A percentile compares a stretch with the other conserved stretches of the same genome.
These are phyloP conservation scores for Fraxinus velutina DNA, from an alignment of 305 asterid species.

Conservation along the genomic window DNA sequence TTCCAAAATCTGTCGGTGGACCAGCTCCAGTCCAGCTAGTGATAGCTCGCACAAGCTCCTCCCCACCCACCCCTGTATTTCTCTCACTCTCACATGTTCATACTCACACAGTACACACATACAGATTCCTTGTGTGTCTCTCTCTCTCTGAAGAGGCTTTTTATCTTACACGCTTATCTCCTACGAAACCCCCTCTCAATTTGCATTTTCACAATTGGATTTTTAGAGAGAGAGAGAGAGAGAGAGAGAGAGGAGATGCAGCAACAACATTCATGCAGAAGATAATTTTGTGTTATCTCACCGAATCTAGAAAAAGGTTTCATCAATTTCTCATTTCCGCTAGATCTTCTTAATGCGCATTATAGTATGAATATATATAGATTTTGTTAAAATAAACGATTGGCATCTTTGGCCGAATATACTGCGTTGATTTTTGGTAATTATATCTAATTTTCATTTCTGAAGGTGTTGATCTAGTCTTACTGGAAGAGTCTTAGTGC, in stretches of 20 bases:
- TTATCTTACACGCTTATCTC: slow-evolving; percentile 47
- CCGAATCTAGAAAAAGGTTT: slow-evolving; percentile 35
- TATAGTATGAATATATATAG: not conserved
- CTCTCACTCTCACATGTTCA: slow-evolving; percentile 19
- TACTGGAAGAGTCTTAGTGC: slow-evolving; percentile 16
- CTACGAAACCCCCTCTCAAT: slow-evolving; percentile 48
- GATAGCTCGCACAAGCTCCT: not conserved
- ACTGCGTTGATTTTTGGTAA: slow-evolving; percentile 26
- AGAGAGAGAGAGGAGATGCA: slow-evolving; percentile 18
- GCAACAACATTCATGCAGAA: slow-evolving; percentile 24
- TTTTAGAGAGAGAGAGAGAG: slow-evolving; percentile 2
- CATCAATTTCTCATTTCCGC: slow-evolving; percentile 11
- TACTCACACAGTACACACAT: not conserved
- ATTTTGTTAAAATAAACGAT: slow-evolving; percentile 4
- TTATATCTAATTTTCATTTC: slow-evolving; percentile 13
- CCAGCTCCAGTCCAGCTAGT: slow-evolving; percentile 5
- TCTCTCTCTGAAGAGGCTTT: slow-evolving; percentile 15
- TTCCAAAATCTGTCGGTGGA: slow-evolving; percentile 43
- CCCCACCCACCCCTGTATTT: slow-evolving; percentile 9
- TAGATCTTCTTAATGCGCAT: not conserved
- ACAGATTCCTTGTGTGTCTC: slow-evolving; percentile 14
- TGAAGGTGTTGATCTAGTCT: slow-evolving; percentile 43
- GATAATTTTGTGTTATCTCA: slow-evolving; percentile 24
- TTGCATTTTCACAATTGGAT: slow-evolving; percentile 17
- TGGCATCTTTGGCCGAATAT: not conserved